These are phyloP conservation scores for Alnus rubra DNA, from an alignment of 306 rosid genomes.

Conservation along the genomic window DNA sequence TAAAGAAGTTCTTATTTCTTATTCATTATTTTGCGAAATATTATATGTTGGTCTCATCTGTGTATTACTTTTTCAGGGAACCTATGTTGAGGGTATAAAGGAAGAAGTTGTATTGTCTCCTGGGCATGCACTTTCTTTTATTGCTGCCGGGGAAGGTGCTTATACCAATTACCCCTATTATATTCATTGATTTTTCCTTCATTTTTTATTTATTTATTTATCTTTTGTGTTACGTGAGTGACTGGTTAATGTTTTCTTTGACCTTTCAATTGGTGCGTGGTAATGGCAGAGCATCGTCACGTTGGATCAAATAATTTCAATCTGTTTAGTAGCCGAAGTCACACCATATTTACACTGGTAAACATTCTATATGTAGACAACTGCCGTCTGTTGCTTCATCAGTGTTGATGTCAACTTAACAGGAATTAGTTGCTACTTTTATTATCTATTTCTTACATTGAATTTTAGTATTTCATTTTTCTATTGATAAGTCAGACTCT, in stretches of 20 bases:
- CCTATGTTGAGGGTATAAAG: slow-evolving; percentile 99
- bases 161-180: slow-evolving; percentile 16
- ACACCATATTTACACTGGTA: slow-evolving; percentile 98
- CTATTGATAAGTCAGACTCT: not conserved
- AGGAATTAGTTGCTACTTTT: not conserved
- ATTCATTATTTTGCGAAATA: slow-evolving; percentile 11
- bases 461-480: not conserved
- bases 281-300: slow-evolving; percentile 92
- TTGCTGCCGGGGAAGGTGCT: slow-evolving; percentile 99
- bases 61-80: slow-evolving; percentile 63
- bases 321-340: slow-evolving; percentile 98
- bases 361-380: slow-evolving; percentile 25
- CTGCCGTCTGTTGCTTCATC: not conserved
- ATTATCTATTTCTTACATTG: not conserved
- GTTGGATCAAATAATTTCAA: slow-evolving; percentile 99
- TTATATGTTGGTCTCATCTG: slow-evolving; percentile 12
- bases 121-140: slow-evolving; percentile 97
- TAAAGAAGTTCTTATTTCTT: not conserved
- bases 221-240: slow-evolving; percentile 14
- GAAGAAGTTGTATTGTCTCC: slow-evolving; percentile 99
- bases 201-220: not conserved
- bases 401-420: not conserved
- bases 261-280: slow-evolving; percentile 19
- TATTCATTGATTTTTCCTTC: slow-evolving; percentile 2
- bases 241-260: slow-evolving; percentile 5